A percentile compares a stretch with the other conserved stretches of the same genome.
Evolutionary conservation across 306 rosid genomes (phyloP).

Genomic region (Acacia crassicarpa): DNA sequence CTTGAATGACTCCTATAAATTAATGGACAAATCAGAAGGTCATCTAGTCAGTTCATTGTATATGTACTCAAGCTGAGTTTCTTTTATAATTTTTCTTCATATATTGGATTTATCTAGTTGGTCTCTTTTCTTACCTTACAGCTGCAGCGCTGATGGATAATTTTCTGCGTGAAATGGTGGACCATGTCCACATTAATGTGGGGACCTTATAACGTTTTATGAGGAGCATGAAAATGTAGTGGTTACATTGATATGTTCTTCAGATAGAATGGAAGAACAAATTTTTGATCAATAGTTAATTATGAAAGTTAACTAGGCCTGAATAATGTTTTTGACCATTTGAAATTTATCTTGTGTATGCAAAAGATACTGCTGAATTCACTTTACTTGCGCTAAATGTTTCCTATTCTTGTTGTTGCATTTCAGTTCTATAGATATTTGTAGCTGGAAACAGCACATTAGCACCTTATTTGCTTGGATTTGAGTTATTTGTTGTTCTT

Average conservation of each 20-base stretch:
- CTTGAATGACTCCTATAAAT: neutral
- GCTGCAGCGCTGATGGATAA: neutral
- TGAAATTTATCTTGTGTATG: neutral
- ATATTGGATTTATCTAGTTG: neutral
- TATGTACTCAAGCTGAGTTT: neutral
- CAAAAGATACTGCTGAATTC: neutral
- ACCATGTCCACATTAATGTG: constrained; percentile 1
- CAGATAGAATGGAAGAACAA: neutral
- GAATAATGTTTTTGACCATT: constrained; percentile 2
- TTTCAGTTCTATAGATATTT: neutral
- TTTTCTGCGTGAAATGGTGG: neutral
- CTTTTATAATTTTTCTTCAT: neutral
- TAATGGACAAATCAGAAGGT: neutral
- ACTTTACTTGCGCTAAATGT: neutral
- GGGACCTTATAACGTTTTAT: neutral
- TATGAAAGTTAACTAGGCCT: constrained; percentile 15
- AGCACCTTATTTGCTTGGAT: neutral
- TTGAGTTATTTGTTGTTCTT: neutral
- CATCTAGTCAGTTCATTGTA: neutral
- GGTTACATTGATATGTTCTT: neutral
- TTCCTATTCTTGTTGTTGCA: neutral
- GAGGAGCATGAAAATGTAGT: neutral
- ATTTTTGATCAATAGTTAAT: neutral
- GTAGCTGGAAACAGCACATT: neutral
- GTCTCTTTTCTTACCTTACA: neutral